Evolutionary conservation across 2,329 filamentous ascomycete genomes (phyloP).

Genomic region (Lachnellula hyalina): DNA sequence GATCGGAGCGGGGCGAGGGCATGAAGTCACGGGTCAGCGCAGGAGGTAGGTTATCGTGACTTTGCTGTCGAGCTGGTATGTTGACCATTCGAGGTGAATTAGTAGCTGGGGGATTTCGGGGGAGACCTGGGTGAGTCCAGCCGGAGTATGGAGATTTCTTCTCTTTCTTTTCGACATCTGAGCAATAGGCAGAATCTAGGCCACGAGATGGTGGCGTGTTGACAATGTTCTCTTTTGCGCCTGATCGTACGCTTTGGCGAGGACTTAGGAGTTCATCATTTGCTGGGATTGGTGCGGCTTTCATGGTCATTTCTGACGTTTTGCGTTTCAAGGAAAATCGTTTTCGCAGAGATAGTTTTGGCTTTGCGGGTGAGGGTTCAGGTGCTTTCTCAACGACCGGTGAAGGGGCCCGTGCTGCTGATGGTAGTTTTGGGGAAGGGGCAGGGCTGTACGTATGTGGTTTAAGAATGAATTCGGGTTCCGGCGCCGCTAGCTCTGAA

Average conservation of each 20-base stretch:
- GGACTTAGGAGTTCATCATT: constrained; percentile 17
- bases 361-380: constrained; percentile 13
- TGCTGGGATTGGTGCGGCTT: constrained; percentile 5
- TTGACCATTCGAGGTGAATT: constrained; percentile 4
- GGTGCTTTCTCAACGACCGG: background rate
- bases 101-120: constrained; percentile 1
- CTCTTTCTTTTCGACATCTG: constrained; percentile 19
- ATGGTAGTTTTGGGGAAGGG: constrained; percentile 16
- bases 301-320: constrained; percentile 14
- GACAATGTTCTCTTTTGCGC: constrained; percentile 11
- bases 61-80: constrained; percentile 4
- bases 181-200: constrained; percentile 31
- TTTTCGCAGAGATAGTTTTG: constrained; percentile 25
- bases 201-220: constrained; percentile 26
- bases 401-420: constrained; percentile 1
- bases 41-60: constrained; percentile 3
- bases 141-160: constrained; percentile 22
- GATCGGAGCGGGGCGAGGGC: constrained; percentile 42
- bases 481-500: constrained; percentile 3
- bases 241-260: constrained; percentile 12
- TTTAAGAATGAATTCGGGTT: constrained; percentile 28
- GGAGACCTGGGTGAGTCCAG: constrained; percentile 1
- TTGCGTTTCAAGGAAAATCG: constrained; percentile 28
- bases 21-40: constrained; percentile 16
- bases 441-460: constrained; percentile 29